Evolutionary conservation across 768 basidiomycete genomes (phyloP), one percentile per base, ranked within the genome.

Genomic region (Leucosporidium scottii): DNA sequence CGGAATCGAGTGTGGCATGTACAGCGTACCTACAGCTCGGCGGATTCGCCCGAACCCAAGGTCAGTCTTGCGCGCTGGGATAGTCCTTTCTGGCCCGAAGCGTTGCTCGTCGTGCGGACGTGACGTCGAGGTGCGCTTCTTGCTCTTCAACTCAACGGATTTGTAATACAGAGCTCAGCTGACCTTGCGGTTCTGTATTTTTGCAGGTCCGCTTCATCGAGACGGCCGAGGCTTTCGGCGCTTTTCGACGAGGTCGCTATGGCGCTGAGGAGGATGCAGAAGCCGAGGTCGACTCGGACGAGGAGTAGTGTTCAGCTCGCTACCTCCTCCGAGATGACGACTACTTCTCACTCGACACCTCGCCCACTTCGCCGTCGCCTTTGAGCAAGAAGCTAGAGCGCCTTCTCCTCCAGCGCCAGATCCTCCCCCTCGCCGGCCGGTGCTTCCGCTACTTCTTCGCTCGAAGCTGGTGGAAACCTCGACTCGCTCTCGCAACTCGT

Each of bases 1-100:
- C 62, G 69, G 8, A 70, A 70, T 50, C 69, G 69, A n/a, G 69
- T 70, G 18, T 70, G 69, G 69, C 44, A 67, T 59, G 54, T 70
- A 36, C 60, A 64, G 48, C 58, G 69, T 4, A 20, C 58, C 3
- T 31, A 53, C 59, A 18, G 3, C 39, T 17, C 39, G 10, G 51
- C 10, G 34, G 15, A 5, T 27, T 15, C 30, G 59, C 23, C 2
- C 20, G 7, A 12, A 21, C 57, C 59, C 3, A 64, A 70, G 65
- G 69, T 70, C 25, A 64, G 69, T 67, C 65, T 70, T 30, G 69
- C 50, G 1, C 25, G 34, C 1, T 70, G 67, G 25, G 71, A 68
- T 23, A 56, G 62, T 1, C 65, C 71, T 3, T 69, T 59, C 60
- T 69, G 62, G 61, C 71, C 71, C 7, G 71, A 72, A 31, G 65